Evolutionary conservation across 345 rosid species (phyloP).

Genomic region (Eucalyptus tenuipes): DNA sequence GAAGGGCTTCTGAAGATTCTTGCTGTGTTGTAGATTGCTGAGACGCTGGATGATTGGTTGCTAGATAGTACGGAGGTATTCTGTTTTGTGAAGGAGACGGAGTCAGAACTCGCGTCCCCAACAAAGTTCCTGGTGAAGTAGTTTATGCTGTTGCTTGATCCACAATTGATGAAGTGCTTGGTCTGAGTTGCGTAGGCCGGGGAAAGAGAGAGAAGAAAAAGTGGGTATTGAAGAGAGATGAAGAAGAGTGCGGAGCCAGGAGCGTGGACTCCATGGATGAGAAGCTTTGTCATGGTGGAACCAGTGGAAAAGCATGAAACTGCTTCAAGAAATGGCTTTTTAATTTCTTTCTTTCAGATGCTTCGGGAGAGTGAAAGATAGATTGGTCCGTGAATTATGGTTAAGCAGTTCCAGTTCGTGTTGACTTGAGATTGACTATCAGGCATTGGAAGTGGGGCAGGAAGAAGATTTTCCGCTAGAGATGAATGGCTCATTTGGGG

Average conservation of each 20-base stretch:
- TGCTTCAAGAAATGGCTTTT: background rate
- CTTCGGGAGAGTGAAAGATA: background rate
- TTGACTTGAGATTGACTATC: background rate
- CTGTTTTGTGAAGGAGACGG: background rate
- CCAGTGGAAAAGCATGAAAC: background rate
- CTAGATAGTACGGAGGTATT: background rate
- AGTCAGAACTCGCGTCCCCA: background rate
- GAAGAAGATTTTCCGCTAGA: background rate
- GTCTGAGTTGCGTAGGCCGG: background rate
- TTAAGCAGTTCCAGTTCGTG: background rate
- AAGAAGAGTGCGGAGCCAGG: background rate
- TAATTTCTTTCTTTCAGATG: background rate
- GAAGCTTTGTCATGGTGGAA: background rate
- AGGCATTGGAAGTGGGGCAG: background rate
- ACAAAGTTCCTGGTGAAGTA: background rate
- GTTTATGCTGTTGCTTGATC: background rate
- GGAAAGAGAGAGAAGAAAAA: background rate
- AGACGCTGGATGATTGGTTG: background rate
- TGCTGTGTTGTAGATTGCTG: constrained; percentile 27
- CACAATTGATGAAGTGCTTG: constrained; percentile 13
- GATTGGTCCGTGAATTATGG: background rate
- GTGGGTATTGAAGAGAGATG: background rate
- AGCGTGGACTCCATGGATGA: background rate
- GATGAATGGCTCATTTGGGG: background rate
- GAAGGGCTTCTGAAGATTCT: constrained; percentile 15